Conservation (phyloP, 1,284 basidiomycete genomes). For the Austropuccinia psidii region DNA sequence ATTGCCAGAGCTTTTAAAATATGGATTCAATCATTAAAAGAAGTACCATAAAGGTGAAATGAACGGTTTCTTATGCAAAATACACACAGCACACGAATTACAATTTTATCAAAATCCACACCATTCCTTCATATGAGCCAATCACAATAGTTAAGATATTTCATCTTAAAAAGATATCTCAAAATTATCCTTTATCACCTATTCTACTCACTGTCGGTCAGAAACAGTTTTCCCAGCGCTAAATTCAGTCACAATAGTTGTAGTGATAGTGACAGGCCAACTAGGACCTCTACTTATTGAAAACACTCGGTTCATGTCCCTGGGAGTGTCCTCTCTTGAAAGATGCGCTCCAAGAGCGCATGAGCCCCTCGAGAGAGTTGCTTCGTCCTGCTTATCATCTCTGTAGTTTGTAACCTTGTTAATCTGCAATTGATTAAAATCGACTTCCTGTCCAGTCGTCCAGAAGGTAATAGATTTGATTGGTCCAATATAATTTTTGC, state of each 20-base stretch:
- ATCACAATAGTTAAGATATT: too few relatives aligned
- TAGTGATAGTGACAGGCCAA: slow-evolving; percentile 23
- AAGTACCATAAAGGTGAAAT: too few relatives aligned
- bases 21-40: too few relatives aligned
- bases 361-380: neutral
- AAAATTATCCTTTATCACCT: too few relatives aligned
- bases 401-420: neutral
- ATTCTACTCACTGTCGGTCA: too few relatives aligned
- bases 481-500: slow-evolving; percentile 16
- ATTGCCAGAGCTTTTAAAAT: too few relatives aligned
- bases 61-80: too few relatives aligned
- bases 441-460: slow-evolving; percentile 32
- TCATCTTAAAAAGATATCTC: too few relatives aligned
- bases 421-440: slow-evolving; percentile 4
- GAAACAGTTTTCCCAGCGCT: too few relatives aligned
- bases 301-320: neutral
- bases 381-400: neutral
- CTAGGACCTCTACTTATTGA: neutral
- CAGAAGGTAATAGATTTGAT: slow-evolving; percentile 33
- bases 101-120: too few relatives aligned
- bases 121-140: too few relatives aligned
- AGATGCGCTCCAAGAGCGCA: neutral
- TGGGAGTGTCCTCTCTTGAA: neutral
- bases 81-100: too few relatives aligned
- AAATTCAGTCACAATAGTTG: slow-evolving; percentile 12